Percentiles rank a stretch among this genome's conserved stretches.
Conservation (phyloP, 257 asterid genomes). For the Thymus quinquecostatus region DNA sequence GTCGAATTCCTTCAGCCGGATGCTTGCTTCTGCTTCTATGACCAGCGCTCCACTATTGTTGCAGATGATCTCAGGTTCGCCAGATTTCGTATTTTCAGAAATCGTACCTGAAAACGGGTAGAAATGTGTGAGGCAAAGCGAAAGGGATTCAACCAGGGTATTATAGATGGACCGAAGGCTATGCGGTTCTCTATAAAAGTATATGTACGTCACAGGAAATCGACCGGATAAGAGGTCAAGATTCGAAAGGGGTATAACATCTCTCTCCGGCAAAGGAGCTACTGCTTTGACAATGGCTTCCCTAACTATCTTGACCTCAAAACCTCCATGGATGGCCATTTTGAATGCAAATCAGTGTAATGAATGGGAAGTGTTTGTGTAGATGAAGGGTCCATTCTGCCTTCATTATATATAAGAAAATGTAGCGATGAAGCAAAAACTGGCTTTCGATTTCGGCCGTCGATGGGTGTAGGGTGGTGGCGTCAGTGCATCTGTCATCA, state of each 20-base stretch:
- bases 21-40: slow-evolving; percentile 49
- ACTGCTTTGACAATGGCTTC: slow-evolving; percentile 47
- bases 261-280: slow-evolving; percentile 35
- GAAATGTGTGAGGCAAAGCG: slow-evolving; percentile 49
- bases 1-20: slow-evolving; percentile 40
- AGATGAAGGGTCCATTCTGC: no score
- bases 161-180: background rate
- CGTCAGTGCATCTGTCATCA: slow-evolving; percentile 22
- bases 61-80: slow-evolving; percentile 59
- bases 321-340: slow-evolving; percentile 33
- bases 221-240: slow-evolving; percentile 67
- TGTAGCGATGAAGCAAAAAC: background rate
- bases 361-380: background rate
- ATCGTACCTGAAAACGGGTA: slow-evolving; percentile 61
- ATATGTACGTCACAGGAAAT: slow-evolving; percentile 64
- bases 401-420: background rate
- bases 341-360: background rate
- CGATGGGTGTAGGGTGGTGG: background rate
- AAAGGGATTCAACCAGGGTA: slow-evolving; percentile 45
- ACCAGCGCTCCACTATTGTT: slow-evolving; percentile 52
- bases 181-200: slow-evolving; percentile 36
- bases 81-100: slow-evolving; percentile 37
- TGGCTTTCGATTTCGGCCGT: no score
- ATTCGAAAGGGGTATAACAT: slow-evolving; percentile 52
- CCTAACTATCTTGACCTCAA: slow-evolving; percentile 38